Evolutionary conservation across 805 yeast species (phyloP).

Genomic region (Candida suzukii): DNA sequence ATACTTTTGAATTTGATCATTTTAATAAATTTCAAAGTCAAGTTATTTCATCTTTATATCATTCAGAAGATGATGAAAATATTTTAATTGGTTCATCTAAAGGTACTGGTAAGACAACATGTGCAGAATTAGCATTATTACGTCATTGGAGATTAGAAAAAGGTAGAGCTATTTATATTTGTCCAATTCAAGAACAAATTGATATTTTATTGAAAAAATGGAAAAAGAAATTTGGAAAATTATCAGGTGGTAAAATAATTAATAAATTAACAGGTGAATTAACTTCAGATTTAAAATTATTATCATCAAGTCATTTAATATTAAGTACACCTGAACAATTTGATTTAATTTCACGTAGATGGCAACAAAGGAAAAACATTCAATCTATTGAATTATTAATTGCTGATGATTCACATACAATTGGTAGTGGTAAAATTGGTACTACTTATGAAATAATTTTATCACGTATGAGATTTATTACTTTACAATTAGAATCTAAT

Average conservation of each 20-base stretch:
- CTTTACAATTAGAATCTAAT: conserved; percentile 52
- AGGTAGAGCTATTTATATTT: conserved; percentile 69
- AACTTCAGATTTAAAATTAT: conserved; percentile 42
- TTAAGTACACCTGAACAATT: conserved; percentile 77
- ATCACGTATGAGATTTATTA: conserved; percentile 65
- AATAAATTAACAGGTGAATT: conserved; percentile 53
- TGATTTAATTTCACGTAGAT: conserved; percentile 64
- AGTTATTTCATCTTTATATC: conserved; percentile 51
- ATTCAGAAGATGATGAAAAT: conserved; percentile 40
- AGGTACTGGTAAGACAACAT: conserved; percentile 66
- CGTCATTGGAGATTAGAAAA: conserved; percentile 63
- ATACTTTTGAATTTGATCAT: conserved; percentile 36
- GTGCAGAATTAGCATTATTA: conserved; percentile 69
- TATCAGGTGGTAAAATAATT: conserved; percentile 55
- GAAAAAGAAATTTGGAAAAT: conserved; percentile 37
- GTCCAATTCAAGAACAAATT: conserved; percentile 52
- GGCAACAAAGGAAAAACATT: conserved; percentile 73
- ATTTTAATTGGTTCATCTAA: conserved; percentile 65
- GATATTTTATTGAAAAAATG: conserved; percentile 43
- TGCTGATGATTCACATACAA: conserved; percentile 63
- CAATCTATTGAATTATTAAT: conserved; percentile 63
- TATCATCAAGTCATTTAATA: conserved; percentile 59
- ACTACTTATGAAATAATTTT: conserved; percentile 61
- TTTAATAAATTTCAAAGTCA: conserved; percentile 78
- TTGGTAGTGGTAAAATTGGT: conserved; percentile 55